These are phyloP conservation scores for Mortierella sp. DNA, from an alignment of 371 early-diverging fungal species.

Conservation along the genomic window DNA sequence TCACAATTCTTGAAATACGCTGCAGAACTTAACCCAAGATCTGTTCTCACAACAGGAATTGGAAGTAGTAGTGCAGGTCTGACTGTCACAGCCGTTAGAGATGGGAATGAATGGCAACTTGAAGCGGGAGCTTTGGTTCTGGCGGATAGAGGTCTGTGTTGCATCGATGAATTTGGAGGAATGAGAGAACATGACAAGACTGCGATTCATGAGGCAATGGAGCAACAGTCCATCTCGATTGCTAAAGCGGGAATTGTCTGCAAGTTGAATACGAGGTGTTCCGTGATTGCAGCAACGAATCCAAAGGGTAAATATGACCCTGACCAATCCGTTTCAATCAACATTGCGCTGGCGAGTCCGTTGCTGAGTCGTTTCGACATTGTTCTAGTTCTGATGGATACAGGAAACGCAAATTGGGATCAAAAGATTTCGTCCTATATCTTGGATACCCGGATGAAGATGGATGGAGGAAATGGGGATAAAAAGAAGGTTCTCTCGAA, in stretches of 20 bases:
- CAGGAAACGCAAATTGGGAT: constrained; percentile 74
- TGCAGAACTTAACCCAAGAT: constrained; percentile 67
- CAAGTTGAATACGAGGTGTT: constrained; percentile 83
- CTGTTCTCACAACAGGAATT: constrained; percentile 84
- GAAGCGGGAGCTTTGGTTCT: constrained; percentile 87
- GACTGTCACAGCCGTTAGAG: constrained; percentile 82
- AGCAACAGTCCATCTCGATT: constrained; percentile 78
- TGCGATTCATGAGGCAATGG: constrained; percentile 88
- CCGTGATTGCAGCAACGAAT: constrained; percentile 85
- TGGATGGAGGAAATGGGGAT: constrained; percentile 17
- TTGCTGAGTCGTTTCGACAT: constrained; percentile 87
- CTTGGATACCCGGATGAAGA: constrained; percentile 47
- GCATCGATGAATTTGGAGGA: constrained; percentile 86
- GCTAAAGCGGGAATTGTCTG: constrained; percentile 86
- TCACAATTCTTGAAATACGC: constrained; percentile 82
- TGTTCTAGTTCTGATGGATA: constrained; percentile 79
- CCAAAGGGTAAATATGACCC: constrained; percentile 79
- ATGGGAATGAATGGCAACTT: constrained; percentile 78
- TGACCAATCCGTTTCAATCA: constrained; percentile 65
- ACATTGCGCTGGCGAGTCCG: constrained; percentile 76
- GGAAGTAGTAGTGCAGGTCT: constrained; percentile 86
- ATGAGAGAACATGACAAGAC: constrained; percentile 80
- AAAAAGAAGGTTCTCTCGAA: constrained; percentile 12
- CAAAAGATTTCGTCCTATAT: constrained; percentile 66
- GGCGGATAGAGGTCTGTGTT: constrained; percentile 81